Base-by-base conservation (phyloP, 768 basidiomycete species). In the Leucocoprinus birnbaumii region DNA sequence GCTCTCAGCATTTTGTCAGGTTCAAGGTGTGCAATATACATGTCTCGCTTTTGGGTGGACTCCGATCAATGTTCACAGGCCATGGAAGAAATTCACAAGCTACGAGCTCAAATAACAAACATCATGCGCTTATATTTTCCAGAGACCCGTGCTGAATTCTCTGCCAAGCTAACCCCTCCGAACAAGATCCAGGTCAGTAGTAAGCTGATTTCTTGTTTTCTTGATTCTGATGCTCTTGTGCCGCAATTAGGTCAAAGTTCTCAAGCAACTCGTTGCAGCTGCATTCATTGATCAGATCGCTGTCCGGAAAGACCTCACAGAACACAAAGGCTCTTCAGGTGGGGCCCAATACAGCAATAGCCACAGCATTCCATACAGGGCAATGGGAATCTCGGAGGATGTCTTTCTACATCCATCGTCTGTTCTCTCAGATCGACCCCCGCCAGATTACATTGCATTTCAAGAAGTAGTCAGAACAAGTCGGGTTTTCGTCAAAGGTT, bases 31-130 rank as follows among this genome's bases (percentile, higher is more conserved):
- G 40, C 22, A n/a, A n/a, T n/a, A n/a, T n/a, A n/a, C n/a, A n/a
- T n/a, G n/a, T n/a, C n/a, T n/a, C n/a, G n/a, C n/a, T n/a, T n/a
- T n/a, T n/a, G n/a, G n/a, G n/a, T n/a, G n/a, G n/a, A n/a, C n/a
- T n/a, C n/a, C n/a, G 48, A 26, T 19, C 10, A 18, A 6, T 11
- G 26, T 22, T 6, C 22, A 18, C 41, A 98, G 95, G 91, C 94
- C 0, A 98, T 99, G 95, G 91, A 97, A 71, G 97, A 99, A 73
- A 96, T 97, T 34, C 97, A 95, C 69, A 98, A 98, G 66, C 78
- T 99, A 3, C 84, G 94, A 34, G 79, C 84, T 0, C 97, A 99
- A 64, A 87, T 99, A 54, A 89, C 83, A 62, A 82, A 80, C 55
- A 94, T 98, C 43, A 90, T 96, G 3, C 78, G 80, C 53, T 73